A percentile compares a stretch with the other conserved stretches of the same genome.
Conservation (phyloP, 108 stramenopile species). For the Cyclotella kingstonii region DNA sequence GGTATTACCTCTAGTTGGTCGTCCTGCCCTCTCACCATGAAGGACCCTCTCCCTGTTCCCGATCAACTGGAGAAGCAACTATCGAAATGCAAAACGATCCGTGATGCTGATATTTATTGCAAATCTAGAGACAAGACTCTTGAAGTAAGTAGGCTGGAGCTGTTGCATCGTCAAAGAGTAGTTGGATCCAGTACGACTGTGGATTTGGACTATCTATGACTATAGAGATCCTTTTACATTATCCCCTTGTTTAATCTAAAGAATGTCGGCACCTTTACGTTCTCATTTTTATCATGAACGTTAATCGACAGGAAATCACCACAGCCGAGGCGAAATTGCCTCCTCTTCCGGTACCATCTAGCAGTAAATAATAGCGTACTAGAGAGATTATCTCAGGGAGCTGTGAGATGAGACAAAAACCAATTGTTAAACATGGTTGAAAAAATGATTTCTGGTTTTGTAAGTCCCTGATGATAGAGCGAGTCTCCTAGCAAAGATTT, state of each 20-base stretch:
- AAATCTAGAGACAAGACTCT: conserved; percentile 47
- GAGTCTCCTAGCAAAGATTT: too few species aligned
- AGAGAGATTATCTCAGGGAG: too few species aligned
- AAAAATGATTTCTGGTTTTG: too few species aligned
- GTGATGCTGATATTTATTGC: conserved; percentile 44
- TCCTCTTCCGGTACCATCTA: conserved; percentile 14
- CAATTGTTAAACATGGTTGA: too few species aligned
- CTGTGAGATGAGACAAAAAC: too few species aligned
- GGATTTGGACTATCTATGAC: background rate
- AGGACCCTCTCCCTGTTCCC: conserved; percentile 46
- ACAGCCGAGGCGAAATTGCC: conserved; percentile 40
- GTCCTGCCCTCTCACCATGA: conserved; percentile 20
- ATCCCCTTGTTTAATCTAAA: background rate
- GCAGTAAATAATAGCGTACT: conserved; percentile 10
- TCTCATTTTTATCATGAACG: background rate
- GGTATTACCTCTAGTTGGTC: background rate
- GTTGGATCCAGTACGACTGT: background rate
- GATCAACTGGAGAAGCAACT: conserved; percentile 48
- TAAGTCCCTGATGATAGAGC: too few species aligned
- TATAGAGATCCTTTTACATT: conserved; percentile 1
- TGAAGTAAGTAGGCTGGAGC: conserved; percentile 12
- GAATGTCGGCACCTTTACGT: background rate
- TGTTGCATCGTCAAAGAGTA: background rate
- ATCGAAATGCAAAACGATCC: conserved; percentile 44
- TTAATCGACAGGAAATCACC: conserved; percentile 25